Conservation (phyloP, 371 early-diverging fungal species). For the Actinomortierella wolfii region DNA sequence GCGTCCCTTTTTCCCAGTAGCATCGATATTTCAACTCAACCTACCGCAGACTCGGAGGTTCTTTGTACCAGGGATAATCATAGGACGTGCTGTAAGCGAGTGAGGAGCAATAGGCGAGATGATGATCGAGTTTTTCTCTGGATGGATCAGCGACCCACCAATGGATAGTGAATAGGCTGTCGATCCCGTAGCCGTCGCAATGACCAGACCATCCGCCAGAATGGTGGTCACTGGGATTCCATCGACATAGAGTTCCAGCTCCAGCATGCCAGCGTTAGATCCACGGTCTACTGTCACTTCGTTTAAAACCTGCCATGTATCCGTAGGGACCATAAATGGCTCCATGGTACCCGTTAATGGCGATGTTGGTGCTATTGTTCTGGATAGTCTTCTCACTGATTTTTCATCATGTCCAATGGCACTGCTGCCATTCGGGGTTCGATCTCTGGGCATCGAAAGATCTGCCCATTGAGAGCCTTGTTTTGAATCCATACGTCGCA, state of each 20-base stretch:
- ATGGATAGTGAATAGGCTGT: slow-evolving; percentile 82
- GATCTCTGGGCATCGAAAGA: background rate
- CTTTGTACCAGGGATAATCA: slow-evolving; percentile 55
- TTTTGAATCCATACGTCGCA: slow-evolving; percentile 42
- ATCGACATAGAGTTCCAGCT: slow-evolving; percentile 61
- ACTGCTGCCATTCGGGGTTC: too few species aligned
- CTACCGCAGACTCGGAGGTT: slow-evolving; percentile 42
- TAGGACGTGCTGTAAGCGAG: slow-evolving; percentile 61
- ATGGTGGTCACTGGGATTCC: slow-evolving; percentile 56
- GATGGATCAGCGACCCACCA: slow-evolving; percentile 66
- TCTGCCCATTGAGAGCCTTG: slow-evolving; percentile 26
- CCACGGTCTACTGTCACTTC: slow-evolving; percentile 85
- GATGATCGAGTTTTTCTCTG: slow-evolving; percentile 51
- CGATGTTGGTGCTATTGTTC: too few species aligned
- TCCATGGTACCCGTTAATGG: background rate
- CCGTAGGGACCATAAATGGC: slow-evolving; percentile 16
- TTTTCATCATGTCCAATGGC: too few species aligned
- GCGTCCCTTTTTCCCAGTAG: too few species aligned
- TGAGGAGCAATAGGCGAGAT: slow-evolving; percentile 66
- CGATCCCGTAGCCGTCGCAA: slow-evolving; percentile 92
- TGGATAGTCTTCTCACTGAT: too few species aligned
- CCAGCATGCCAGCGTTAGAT: slow-evolving; percentile 61
- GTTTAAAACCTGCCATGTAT: slow-evolving; percentile 65
- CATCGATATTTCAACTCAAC: background rate
- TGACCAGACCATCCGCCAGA: slow-evolving; percentile 87